Evolutionary conservation across 2,329 filamentous ascomycete genomes (phyloP).

Genomic region (Colletotrichum somersetense): DNA sequence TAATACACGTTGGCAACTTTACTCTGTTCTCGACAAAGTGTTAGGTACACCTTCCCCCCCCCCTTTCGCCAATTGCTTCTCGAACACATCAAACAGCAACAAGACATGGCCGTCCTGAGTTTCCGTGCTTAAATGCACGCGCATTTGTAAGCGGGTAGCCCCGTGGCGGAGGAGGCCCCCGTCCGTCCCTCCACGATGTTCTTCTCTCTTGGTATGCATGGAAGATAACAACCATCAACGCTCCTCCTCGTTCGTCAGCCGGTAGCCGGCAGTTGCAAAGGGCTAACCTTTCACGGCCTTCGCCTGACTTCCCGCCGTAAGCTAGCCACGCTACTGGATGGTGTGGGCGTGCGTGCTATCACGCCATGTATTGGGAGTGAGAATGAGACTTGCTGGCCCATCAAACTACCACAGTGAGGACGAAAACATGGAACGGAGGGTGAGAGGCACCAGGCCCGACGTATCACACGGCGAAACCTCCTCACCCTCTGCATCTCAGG

Average conservation of each 20-base stretch:
- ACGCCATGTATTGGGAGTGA: too few relatives aligned
- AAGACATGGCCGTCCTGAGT: background rate
- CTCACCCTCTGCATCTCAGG: background rate
- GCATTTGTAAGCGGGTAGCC: constrained; percentile 5
- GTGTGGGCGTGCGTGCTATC: background rate
- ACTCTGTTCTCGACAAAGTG: background rate
- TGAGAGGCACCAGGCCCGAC: background rate
- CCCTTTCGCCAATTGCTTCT: too few relatives aligned
- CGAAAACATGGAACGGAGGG: background rate
- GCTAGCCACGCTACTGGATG: background rate
- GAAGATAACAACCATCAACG: background rate
- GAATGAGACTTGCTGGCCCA: background rate
- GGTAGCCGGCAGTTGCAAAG: constrained; percentile 29
- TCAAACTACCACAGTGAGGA: background rate
- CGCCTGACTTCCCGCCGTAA: background rate
- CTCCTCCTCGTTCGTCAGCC: constrained; percentile 11
- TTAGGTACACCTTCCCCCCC: background rate
- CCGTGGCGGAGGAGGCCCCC: background rate
- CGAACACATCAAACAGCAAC: background rate
- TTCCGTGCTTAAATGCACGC: background rate
- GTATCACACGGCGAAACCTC: background rate
- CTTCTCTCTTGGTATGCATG: background rate
- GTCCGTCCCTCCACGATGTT: background rate
- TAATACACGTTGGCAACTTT: background rate
- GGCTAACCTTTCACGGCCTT: background rate